Conservation (phyloP, 2,329 filamentous ascomycete species). For the Calonectria pauciramosa region DNA sequence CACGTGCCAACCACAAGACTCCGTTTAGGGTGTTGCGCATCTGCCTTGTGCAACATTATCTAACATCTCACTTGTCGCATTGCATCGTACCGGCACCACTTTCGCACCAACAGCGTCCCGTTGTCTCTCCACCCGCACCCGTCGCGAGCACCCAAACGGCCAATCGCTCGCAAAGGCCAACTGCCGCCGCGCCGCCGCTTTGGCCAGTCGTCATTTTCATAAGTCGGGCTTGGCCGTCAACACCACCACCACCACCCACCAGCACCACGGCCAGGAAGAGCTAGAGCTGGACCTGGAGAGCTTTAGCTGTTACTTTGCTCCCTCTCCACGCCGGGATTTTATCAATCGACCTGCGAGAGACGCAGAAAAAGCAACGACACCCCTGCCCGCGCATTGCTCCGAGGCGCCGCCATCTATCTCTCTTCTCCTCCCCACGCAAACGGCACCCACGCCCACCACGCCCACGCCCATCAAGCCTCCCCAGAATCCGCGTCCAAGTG, state of each 20-base stretch:
- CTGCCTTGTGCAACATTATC: slow-evolving; percentile 22
- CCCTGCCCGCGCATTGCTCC: slow-evolving; percentile 30
- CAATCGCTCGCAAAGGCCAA: slow-evolving; percentile 1
- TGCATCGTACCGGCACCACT: slow-evolving; percentile 17
- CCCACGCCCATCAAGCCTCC: slow-evolving; percentile 20
- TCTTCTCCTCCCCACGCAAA: slow-evolving; percentile 13
- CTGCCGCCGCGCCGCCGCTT: neutral
- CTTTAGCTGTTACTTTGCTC: neutral
- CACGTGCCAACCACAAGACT: slow-evolving; percentile 23
- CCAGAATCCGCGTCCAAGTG: slow-evolving; percentile 15
- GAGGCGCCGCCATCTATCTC: slow-evolving; percentile 26
- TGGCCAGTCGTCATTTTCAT: slow-evolving; percentile 8
- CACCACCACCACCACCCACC: neutral
- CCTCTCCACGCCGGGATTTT: neutral
- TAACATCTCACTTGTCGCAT: slow-evolving; percentile 17
- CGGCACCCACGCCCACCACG: slow-evolving; percentile 7
- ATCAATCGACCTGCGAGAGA: slow-evolving; percentile 1
- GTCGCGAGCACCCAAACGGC: slow-evolving; percentile 3
- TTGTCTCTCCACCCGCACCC: slow-evolving; percentile 10
- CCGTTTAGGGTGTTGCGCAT: slow-evolving; percentile 1
- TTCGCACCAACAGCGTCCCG: slow-evolving; percentile 11
- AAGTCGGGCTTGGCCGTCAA: slow-evolving; percentile 1
- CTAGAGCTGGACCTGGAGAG: neutral
- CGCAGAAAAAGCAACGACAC: slow-evolving; percentile 18
- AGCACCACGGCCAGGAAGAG: neutral